Percentiles rank a stretch among this genome's conserved stretches.
Evolutionary conservation across 805 yeast genomes (phyloP).

Genomic region (Tetrapisispora namnaoensis): DNA sequence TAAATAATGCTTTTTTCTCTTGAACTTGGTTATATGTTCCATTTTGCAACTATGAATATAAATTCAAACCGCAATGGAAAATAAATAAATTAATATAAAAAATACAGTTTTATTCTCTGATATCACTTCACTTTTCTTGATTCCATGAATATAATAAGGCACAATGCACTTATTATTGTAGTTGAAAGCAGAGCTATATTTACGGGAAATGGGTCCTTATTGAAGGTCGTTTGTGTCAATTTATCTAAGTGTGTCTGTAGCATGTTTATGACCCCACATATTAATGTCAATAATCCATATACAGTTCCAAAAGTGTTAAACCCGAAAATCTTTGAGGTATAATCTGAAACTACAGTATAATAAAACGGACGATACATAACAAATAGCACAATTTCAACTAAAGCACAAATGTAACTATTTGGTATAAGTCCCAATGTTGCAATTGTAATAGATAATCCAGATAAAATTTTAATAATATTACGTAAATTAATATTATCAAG

Average conservation of each 20-base stretch:
- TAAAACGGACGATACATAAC: slow-evolving; percentile 86
- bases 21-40: background rate
- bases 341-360: slow-evolving; percentile 87
- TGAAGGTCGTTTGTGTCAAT: slow-evolving; percentile 55
- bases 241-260: slow-evolving; percentile 61
- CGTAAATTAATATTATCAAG: slow-evolving; percentile 66
- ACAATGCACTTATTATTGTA: slow-evolving; percentile 34
- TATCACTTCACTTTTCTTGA: background rate
- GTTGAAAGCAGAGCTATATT: slow-evolving; percentile 45
- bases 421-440: slow-evolving; percentile 65
- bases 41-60: background rate
- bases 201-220: slow-evolving; percentile 73
- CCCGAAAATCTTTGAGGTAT: slow-evolving; percentile 87
- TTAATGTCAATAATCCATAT: slow-evolving; percentile 75
- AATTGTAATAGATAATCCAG: slow-evolving; percentile 46
- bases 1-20: too few relatives aligned
- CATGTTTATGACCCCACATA: slow-evolving; percentile 74
- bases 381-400: slow-evolving; percentile 57
- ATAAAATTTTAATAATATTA: slow-evolving; percentile 42
- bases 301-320: slow-evolving; percentile 86
- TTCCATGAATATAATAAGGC: slow-evolving; percentile 5
- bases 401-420: slow-evolving; percentile 36
- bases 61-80: too few relatives aligned
- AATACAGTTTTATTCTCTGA: background rate
- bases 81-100: too few relatives aligned